Conservation (phyloP, 306 rosid genomes). For the Prunus mume region DNA sequence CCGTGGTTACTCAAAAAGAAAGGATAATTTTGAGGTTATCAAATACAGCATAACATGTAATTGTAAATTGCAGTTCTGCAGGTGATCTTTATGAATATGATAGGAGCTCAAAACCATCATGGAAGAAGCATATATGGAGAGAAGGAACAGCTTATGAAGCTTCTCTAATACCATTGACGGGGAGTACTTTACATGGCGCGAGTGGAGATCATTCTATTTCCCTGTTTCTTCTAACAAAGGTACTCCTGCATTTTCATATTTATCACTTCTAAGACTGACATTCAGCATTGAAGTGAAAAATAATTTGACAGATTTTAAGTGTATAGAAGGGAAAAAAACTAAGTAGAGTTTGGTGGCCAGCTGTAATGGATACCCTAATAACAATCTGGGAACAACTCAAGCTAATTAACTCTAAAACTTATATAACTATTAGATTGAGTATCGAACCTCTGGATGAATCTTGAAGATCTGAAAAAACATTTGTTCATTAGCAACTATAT, state of each 20-base stretch:
- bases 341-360: not conserved
- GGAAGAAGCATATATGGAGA: conserved; percentile 87
- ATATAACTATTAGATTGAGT: not conserved
- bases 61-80: conserved; percentile 55
- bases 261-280: not conserved
- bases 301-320: not conserved
- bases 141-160: conserved; percentile 44
- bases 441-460: not conserved
- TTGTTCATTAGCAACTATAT: not conserved
- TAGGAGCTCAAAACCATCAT: conserved; percentile 71
- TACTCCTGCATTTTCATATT: conserved; percentile 18
- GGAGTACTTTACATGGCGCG: conserved; percentile 50
- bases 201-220: conserved; percentile 70
- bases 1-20: not conserved
- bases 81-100: conserved; percentile 91
- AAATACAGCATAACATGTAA: conserved; percentile 14
- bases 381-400: not conserved
- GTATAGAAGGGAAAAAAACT: not conserved
- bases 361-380: too few relatives aligned
- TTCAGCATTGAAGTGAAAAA: not conserved
- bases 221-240: conserved; percentile 88
- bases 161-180: conserved; percentile 51
- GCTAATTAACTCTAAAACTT: not conserved
- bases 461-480: not conserved
- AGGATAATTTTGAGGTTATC: conserved; percentile 18